Conservation (phyloP, 1,284 basidiomycete genomes). For the Trametes polyzona region DNA sequence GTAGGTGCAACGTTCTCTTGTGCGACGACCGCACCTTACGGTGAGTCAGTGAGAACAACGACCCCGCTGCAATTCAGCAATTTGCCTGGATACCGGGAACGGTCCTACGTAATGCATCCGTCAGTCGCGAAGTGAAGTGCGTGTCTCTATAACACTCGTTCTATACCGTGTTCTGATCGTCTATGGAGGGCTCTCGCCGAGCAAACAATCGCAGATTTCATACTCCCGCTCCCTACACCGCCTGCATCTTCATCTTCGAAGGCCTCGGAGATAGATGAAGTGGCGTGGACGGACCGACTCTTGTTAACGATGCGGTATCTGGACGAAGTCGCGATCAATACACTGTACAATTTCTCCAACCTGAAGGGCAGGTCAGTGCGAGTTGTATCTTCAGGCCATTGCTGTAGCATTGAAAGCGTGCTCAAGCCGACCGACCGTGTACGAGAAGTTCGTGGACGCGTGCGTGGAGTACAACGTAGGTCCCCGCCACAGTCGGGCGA, state of each 20-base stretch:
- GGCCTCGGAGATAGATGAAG: slow-evolving; percentile 70
- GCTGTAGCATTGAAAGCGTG: background rate
- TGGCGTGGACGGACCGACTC: slow-evolving; percentile 85
- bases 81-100: slow-evolving; percentile 94
- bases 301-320: slow-evolving; percentile 76
- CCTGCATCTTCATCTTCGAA: slow-evolving; percentile 52
- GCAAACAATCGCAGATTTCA: slow-evolving; percentile 69
- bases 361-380: slow-evolving; percentile 59
- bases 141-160: slow-evolving; percentile 21
- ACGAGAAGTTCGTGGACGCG: slow-evolving; percentile 66
- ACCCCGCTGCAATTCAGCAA: slow-evolving; percentile 72
- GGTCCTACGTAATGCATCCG: slow-evolving; percentile 60
- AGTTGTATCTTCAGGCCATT: background rate
- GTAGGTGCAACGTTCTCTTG: slow-evolving; percentile 48
- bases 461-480: slow-evolving; percentile 84
- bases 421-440: slow-evolving; percentile 66
- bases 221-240: slow-evolving; percentile 77
- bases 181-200: slow-evolving; percentile 59
- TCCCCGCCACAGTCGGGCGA: no score
- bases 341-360: slow-evolving; percentile 65
- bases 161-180: background rate
- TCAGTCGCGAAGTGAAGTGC: slow-evolving; percentile 62
- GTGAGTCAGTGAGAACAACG: slow-evolving; percentile 73
- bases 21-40: slow-evolving; percentile 5
- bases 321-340: slow-evolving; percentile 61